These are phyloP conservation scores for Kondoa subrosea DNA, from an alignment of 768 basidiomycete genomes.

Conservation along the genomic window DNA sequence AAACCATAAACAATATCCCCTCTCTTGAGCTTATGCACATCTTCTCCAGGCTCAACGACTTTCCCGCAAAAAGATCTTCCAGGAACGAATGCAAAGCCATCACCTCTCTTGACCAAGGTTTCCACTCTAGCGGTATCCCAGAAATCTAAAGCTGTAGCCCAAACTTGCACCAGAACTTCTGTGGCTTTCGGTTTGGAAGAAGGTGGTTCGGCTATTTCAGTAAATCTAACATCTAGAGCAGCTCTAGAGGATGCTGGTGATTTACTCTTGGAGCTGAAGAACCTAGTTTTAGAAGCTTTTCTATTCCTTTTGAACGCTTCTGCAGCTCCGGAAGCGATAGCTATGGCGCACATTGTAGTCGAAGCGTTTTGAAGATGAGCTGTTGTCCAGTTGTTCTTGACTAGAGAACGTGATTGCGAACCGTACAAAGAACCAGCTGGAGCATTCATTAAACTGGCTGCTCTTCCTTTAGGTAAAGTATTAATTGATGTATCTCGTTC, in stretches of 20 bases:
- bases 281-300: not conserved
- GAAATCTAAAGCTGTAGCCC: slow-evolving; percentile 26
- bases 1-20: slow-evolving; percentile 29
- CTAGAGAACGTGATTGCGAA: not conserved
- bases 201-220: slow-evolving; percentile 10
- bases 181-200: slow-evolving; percentile 11
- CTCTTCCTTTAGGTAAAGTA: not conserved
- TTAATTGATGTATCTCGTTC: not conserved
- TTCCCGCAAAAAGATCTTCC: slow-evolving; percentile 28
- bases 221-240: slow-evolving; percentile 9
- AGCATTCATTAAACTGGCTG: not conserved
- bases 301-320: not conserved
- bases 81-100: slow-evolving; percentile 25
- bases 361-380: not conserved
- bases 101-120: slow-evolving; percentile 17
- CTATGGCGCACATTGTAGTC: slow-evolving; percentile 8
- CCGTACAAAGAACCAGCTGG: not conserved
- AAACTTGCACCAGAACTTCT: slow-evolving; percentile 27
- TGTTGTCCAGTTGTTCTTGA: not conserved
- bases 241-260: not conserved
- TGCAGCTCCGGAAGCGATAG: not conserved
- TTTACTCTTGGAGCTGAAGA: not conserved
- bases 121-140: slow-evolving; percentile 24
- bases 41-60: slow-evolving; percentile 24
- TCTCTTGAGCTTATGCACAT: slow-evolving; percentile 18